A percentile compares a stretch with the other conserved stretches of the same genome.
These are phyloP conservation scores for Backusella sp. DNA, from an alignment of 192 early-diverging fungal species.

Conservation along the genomic window DNA sequence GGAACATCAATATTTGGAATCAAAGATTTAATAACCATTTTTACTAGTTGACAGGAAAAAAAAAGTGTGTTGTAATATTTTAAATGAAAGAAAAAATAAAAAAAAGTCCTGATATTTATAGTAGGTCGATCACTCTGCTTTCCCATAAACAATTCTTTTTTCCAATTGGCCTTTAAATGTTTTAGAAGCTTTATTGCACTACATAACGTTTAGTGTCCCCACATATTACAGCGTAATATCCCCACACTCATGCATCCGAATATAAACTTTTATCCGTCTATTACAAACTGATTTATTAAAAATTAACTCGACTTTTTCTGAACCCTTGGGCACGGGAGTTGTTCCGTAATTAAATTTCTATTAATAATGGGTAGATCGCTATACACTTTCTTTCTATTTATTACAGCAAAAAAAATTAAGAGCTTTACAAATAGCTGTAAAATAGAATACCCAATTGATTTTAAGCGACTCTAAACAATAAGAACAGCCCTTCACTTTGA, in stretches of 20 bases:
- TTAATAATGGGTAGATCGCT: not conserved
- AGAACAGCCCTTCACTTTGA: not conserved
- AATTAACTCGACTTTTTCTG: not conserved
- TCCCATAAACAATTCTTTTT: not conserved
- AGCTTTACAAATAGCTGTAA: not conserved
- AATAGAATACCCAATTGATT: too few relatives aligned
- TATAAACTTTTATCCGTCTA: not conserved
- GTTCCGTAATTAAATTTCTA: not conserved
- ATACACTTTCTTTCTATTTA: not conserved
- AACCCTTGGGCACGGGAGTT: not conserved
- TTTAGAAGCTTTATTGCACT: not conserved
- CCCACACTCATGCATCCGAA: not conserved
- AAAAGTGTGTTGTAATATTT: not conserved
- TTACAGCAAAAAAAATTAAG: not conserved
- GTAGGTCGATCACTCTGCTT: not conserved
- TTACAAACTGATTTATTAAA: not conserved
- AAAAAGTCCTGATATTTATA: not conserved
- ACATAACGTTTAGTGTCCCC: not conserved
- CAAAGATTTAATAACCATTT: conserved; percentile 7
- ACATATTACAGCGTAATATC: not conserved
- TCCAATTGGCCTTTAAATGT: not conserved
- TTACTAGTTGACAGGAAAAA: not conserved
- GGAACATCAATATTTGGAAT: not conserved
- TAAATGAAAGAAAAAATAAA: not conserved
- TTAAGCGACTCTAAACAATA: too few relatives aligned